A percentile compares a stretch with the other conserved stretches of the same genome.
Conservation (phyloP, 257 asterid species). For the Eustoma russellianum region DNA sequence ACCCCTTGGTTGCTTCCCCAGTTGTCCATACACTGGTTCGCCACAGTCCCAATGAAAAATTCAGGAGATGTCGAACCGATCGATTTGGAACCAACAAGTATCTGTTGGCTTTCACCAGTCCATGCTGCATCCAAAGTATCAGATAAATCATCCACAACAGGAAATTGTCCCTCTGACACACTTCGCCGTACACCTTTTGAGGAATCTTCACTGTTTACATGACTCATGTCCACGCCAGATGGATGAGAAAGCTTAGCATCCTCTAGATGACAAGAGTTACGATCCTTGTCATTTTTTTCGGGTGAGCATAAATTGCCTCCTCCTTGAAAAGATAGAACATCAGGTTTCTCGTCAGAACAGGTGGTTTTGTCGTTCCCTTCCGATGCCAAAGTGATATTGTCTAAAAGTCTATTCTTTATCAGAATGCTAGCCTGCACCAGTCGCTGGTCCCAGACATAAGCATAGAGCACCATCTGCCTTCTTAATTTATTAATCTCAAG, state of each 20-base stretch:
- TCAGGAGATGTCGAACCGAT: slow-evolving; percentile 20
- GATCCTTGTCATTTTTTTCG: slow-evolving; percentile 25
- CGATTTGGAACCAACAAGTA: slow-evolving; percentile 14
- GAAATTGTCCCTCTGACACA: slow-evolving; percentile 55
- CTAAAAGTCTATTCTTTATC: slow-evolving; percentile 8
- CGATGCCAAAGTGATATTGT: slow-evolving; percentile 7
- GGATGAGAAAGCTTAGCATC: slow-evolving; percentile 18
- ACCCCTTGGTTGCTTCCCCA: slow-evolving; percentile 17
- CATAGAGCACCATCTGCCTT: slow-evolving; percentile 14
- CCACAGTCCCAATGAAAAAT: slow-evolving; percentile 7
- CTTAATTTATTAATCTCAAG: slow-evolving; percentile 16
- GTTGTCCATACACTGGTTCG: slow-evolving; percentile 13
- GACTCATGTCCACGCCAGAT: slow-evolving; percentile 24
- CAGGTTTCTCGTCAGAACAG: slow-evolving; percentile 35
- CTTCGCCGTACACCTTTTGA: slow-evolving; percentile 43
- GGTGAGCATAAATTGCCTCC: slow-evolving; percentile 24
- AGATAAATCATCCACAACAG: slow-evolving; percentile 37
- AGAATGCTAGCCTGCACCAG: slow-evolving; percentile 12
- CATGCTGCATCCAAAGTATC: slow-evolving; percentile 49
- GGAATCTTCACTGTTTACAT: slow-evolving; percentile 19
- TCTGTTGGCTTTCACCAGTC: slow-evolving; percentile 44
- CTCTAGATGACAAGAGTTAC: slow-evolving; percentile 22
- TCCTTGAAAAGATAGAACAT: slow-evolving; percentile 20
- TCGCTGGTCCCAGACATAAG: slow-evolving; percentile 29
- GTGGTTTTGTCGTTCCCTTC: slow-evolving; percentile 27